Evolutionary conservation across 768 basidiomycete species (phyloP).

Genomic region (Lactarius sanguifluus): DNA sequence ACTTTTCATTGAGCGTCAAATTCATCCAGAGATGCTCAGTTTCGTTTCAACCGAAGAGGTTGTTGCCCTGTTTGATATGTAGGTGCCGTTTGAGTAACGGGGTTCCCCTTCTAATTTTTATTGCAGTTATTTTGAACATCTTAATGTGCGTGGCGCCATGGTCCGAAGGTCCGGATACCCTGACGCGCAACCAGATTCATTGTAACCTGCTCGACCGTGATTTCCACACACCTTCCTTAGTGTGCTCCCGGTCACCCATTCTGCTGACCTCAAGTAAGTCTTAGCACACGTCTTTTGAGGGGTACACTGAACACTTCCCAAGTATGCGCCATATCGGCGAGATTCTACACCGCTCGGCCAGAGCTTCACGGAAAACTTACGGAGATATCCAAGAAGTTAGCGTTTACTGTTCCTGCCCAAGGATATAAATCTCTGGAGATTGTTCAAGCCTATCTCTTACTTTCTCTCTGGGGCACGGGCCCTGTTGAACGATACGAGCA

Average conservation of each 20-base stretch:
- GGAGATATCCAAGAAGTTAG: constrained; percentile 82
- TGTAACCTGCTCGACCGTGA: constrained; percentile 78
- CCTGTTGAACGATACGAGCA: constrained; percentile 97
- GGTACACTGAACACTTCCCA: constrained; percentile 12
- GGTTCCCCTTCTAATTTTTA: constrained; percentile 15
- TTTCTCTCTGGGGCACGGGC: constrained; percentile 88
- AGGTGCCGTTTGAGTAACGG: constrained; percentile 36
- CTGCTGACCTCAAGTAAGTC: constrained; percentile 85
- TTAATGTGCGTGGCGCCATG: constrained; percentile 53
- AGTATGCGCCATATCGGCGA: constrained; percentile 96
- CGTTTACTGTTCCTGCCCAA: constrained; percentile 80
- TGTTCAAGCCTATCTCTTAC: constrained; percentile 90
- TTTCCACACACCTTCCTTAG: constrained; percentile 92
- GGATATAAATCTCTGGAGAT: constrained; percentile 95
- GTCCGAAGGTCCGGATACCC: neutral
- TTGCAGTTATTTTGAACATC: constrained; percentile 69
- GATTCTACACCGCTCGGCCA: constrained; percentile 79
- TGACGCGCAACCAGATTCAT: constrained; percentile 54
- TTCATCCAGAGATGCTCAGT: constrained; percentile 91
- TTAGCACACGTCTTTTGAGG: constrained; percentile 8
- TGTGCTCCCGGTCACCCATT: constrained; percentile 94
- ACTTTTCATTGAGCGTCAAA: constrained; percentile 81
- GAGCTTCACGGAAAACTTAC: constrained; percentile 79
- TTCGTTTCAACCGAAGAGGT: constrained; percentile 90
- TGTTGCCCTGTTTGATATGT: constrained; percentile 89